Evolutionary conservation across 306 rosid species (phyloP), one percentile per base, ranked within the genome.

Genomic region (Heteromeles arbutifolia): DNA sequence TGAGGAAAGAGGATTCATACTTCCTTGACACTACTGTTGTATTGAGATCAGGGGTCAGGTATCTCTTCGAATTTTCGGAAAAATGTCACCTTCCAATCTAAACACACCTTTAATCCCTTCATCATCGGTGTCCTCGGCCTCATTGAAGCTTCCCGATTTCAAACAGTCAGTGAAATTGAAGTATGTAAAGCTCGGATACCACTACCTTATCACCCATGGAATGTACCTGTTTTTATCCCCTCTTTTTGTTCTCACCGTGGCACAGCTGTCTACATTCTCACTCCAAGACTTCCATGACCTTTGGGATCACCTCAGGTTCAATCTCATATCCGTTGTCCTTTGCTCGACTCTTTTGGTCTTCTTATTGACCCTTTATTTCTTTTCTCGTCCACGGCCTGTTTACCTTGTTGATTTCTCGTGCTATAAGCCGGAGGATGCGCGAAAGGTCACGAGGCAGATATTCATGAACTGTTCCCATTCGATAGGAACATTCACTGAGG

Each of bases 401-500:
- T 84, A 82, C 80, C 91, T 89, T 72, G 87, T 89, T 11, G 88
- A 89, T 78, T 89, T 87, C 78, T 79, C 91, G 7, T 85, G 93
- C 74, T 87, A 85, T 71, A 89, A 84, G 76, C 90, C 91, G 1
- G 85, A 85, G 52, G 88, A 85, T 82, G 88, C 88, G 10, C 80
- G 76, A 32, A 84, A 83, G 68, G 82, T 87, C 87, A 50, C 87
- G 1, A 84, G 93, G 85, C 82, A 85, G 45, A 63, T 76, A 11
- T 89, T 89, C 91, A 84, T 87, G 90, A 81, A 84, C 14, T 10
- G 82, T 22, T 82, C 91, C 0, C 26, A 65, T 54, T 70, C 13
- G 10, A 74, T 74, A 2, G 88, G 89, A 41, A 75, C 84, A 19
- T 87, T 89, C 77, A 85, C 87, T 2, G 78, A 53, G 61, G 78